Base-by-base conservation (phyloP, 2,329 filamentous ascomycete species). In the Hysterium pulicare region DNA sequence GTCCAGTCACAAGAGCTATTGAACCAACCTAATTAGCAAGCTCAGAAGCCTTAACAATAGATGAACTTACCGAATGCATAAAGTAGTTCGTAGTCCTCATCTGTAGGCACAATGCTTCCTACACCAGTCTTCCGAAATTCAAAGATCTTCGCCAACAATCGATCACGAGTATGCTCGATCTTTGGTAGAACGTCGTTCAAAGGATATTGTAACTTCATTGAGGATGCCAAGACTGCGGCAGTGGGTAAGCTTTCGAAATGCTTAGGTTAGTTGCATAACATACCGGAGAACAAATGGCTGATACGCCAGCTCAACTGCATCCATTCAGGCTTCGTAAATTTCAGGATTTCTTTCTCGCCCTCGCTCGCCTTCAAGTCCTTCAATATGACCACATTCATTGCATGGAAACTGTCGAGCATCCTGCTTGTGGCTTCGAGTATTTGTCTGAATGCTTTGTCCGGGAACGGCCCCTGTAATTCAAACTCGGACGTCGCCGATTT, bases 191-290 rank as follows among this genome's bases (percentile, higher is more conserved):
- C 87, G 59, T 96, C 90, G 26, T 86, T 91, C 45, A 98, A 75
- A 0, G 93, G 90, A 57, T 95, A 97, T 68, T 95, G 90, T 7
- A 97, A 77, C 75, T 95, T 95, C 71, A 97, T 82, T 11, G 87
- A 95, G 32, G 87, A 93, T 1, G 93, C 93, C 49, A 98, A 79
- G 5, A 97, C 93, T 64, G 38, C 13, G 20, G 11, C 28, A 3
- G 31, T 60, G 36, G 64, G 58, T 40, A 28, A 17, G 6, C n/a
- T n/a, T n/a, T n/a, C n/a, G n/a, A n/a, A n/a, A n/a, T n/a, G n/a
- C n/a, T n/a, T n/a, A n/a, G n/a, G n/a, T n/a, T n/a, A n/a, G n/a
- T n/a, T 41, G 24, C 3, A 46, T 45, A 70, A 49, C 73, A 53
- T 61, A 76, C 76, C 75, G 15, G 78, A 79, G 51, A 84, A 76